Evolutionary conservation across 1,139 yeast species (phyloP), one percentile per base, ranked within the genome.

Genomic region (Kazachstania sp.): DNA sequence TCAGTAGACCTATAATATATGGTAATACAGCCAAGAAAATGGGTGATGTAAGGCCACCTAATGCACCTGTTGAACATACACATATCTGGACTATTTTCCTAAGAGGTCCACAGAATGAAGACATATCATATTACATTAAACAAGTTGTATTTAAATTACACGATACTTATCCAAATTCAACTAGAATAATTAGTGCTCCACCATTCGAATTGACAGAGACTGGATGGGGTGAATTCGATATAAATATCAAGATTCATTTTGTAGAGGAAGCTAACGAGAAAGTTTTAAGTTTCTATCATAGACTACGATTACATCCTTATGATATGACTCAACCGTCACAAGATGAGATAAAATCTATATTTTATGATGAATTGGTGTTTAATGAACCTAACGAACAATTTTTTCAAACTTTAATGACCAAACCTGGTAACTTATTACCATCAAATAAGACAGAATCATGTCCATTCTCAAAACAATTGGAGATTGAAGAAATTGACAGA

Each of bases 181-280:
- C 88, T 16, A 71, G 99, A 49, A 75, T 94, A 1, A 74, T 92
- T 7, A 98, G 92, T 54, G 66, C 74, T 32, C 97, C 97, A 2
- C 98, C 98, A 0, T 92, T 85, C 59, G 95, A 90, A 64, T 90
- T 92, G 13, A 86, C 96, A 1, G 99, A 94, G 62, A 86, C 97
- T 0, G 99, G 99, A 0, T 92, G 99, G 99, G 99, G 99, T 52
- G 99, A 92, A 66, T 92, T 92, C 68, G 99, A 92, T 61, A 85
- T 94, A 52, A 79, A 85, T 37, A 82, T 92, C 49, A 86, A 90
- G 64, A 78, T 92, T 32, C 90, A 83, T 65, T 92, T 92, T 67
- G 84, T 83, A 40, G 75, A 83, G 26, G 95, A 87, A 32, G 83
- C 95, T 16, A 83, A 83, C 57, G 99, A 94, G 64, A 94, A 92